Evolutionary conservation across 108 stramenopile genomes (phyloP).

Genomic region (Hondaea fermentalgiana): DNA sequence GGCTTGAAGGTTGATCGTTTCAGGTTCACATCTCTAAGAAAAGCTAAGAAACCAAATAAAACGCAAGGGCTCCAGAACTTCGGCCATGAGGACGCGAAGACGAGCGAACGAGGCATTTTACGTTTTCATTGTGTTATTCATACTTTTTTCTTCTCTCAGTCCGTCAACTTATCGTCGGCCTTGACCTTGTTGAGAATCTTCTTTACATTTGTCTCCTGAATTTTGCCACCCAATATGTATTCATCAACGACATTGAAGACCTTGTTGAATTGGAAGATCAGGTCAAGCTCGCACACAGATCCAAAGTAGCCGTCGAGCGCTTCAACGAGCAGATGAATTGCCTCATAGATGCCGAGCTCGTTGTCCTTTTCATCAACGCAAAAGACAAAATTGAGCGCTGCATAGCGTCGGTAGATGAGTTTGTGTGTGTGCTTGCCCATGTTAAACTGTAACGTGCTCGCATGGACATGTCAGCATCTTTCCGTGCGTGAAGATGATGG

Average conservation of each 20-base stretch:
- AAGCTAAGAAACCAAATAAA: no score
- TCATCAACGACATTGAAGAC: conserved; percentile 80
- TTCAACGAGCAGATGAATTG: conserved; percentile 96
- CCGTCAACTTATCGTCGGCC: conserved; percentile 53
- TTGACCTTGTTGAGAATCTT: conserved; percentile 72
- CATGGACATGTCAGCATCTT: not conserved
- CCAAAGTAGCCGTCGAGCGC: conserved; percentile 81
- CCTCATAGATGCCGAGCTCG: conserved; percentile 88
- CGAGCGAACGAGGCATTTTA: no score
- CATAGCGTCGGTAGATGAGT: conserved; percentile 95
- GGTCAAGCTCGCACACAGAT: conserved; percentile 76
- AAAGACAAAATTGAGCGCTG: conserved; percentile 94
- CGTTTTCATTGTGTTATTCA: not conserved
- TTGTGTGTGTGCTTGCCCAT: conserved; percentile 67
- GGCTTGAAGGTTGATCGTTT: no score
- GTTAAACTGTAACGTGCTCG: conserved; percentile 48
- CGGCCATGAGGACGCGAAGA: no score
- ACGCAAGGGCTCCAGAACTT: no score
- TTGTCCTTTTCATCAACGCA: conserved; percentile 96
- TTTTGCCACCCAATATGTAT: conserved; percentile 83
- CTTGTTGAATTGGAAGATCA: conserved; percentile 95
- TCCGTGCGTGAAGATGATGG: not conserved
- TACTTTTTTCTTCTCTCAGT: not conserved
- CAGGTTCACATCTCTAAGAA: no score
- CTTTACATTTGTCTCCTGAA: conserved; percentile 69